These are phyloP conservation scores for Blastocystis sp. DNA, from an alignment of 352 stramenopile genomes.

Conservation along the genomic window DNA sequence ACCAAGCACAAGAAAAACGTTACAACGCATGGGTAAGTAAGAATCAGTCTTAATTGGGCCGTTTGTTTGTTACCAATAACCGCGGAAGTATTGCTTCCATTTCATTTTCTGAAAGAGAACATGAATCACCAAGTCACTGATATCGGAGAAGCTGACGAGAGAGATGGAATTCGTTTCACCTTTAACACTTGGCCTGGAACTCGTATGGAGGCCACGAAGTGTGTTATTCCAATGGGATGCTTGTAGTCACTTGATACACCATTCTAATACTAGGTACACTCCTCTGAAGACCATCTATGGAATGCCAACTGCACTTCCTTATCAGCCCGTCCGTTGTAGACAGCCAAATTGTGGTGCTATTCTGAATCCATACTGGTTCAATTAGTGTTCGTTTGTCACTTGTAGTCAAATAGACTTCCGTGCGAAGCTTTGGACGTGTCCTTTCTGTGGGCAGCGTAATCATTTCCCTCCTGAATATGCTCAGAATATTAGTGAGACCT, in stretches of 20 bases:
- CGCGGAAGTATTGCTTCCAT: neutral
- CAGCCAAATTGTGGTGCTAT: constrained; percentile 86
- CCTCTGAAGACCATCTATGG: constrained; percentile 93
- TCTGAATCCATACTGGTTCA: constrained; percentile 95
- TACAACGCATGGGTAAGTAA: constrained; percentile 41
- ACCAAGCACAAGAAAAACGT: constrained; percentile 89
- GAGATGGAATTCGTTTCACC: constrained; percentile 90
- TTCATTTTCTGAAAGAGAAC: neutral
- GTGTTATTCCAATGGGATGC: constrained; percentile 89
- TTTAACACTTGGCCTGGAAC: constrained; percentile 97
- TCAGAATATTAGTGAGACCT: constrained; percentile 94
- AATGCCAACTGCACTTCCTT: constrained; percentile 87
- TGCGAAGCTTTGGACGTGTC: constrained; percentile 97
- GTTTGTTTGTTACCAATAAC: neutral
- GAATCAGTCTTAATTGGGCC: neutral
- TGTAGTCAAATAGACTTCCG: constrained; percentile 87
- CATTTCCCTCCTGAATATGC: constrained; percentile 93
- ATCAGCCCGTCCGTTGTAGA: constrained; percentile 97
- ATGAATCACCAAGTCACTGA: constrained; percentile 27
- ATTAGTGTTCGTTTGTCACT: neutral
- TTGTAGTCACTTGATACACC: constrained; percentile 72
- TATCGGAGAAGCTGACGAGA: constrained; percentile 72
- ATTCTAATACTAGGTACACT: constrained; percentile 77
- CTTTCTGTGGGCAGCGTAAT: constrained; percentile 97
- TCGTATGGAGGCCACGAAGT: constrained; percentile 92